These are phyloP conservation scores for Fonsecaea monophora DNA, from an alignment of 2,329 filamentous ascomycete genomes.

Conservation along the genomic window DNA sequence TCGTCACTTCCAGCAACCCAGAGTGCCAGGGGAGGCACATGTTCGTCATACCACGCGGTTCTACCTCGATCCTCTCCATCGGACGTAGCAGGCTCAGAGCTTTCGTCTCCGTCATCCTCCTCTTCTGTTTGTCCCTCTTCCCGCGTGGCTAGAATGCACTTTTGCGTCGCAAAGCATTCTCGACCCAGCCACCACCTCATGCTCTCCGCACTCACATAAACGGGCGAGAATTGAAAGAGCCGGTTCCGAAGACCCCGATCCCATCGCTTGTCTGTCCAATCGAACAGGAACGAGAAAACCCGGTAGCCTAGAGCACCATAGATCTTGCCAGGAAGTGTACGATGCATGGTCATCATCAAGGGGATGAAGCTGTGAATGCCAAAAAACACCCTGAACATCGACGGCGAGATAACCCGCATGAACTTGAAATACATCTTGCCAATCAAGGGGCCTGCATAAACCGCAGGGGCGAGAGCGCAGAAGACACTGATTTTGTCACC, in stretches of 20 bases:
- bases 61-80: constrained; percentile 22
- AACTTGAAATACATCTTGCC: constrained; percentile 91
- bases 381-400: constrained; percentile 79
- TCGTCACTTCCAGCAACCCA: constrained; percentile 87
- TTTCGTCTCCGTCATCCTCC: constrained; percentile 42
- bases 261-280: constrained; percentile 86
- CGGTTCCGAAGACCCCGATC: constrained; percentile 78
- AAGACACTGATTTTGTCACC: constrained; percentile 85
- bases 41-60: constrained; percentile 81
- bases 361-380: constrained; percentile 94
- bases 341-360: constrained; percentile 86
- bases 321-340: constrained; percentile 66
- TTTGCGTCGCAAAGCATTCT: constrained; percentile 83
- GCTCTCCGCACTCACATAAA: constrained; percentile 85
- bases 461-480: constrained; percentile 87
- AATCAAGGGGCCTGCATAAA: constrained; percentile 85
- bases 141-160: constrained; percentile 82
- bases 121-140: constrained; percentile 71
- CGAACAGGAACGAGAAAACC: constrained; percentile 87
- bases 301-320: constrained; percentile 86
- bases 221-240: constrained; percentile 90
- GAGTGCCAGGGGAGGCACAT: constrained; percentile 80
- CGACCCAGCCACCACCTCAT: constrained; percentile 96
- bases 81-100: constrained; percentile 27
- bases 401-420: constrained; percentile 79